Percentiles rank a stretch among this genome's conserved stretches.
These are phyloP conservation scores for Monilinia aucupariae DNA, from an alignment of 2,329 filamentous ascomycete genomes.

Conservation along the genomic window DNA sequence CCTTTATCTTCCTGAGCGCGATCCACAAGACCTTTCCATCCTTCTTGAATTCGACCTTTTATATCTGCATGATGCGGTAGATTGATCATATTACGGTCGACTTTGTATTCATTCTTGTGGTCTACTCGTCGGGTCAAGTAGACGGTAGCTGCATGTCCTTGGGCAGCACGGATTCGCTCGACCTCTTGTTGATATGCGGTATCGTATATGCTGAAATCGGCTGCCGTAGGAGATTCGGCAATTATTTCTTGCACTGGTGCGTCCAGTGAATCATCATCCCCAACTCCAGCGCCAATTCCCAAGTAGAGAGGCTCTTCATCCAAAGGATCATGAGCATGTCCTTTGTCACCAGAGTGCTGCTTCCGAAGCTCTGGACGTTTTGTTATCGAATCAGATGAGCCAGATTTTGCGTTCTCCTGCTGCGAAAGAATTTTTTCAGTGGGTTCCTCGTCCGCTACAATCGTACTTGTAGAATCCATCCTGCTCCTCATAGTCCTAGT, in stretches of 20 bases:
- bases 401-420: constrained; percentile 19
- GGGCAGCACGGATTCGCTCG: constrained; percentile 56
- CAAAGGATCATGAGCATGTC: constrained; percentile 58
- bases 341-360: constrained; percentile 44
- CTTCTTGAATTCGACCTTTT: constrained; percentile 25
- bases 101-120: constrained; percentile 33
- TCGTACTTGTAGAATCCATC: constrained; percentile 20
- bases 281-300: constrained; percentile 65
- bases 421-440: not conserved
- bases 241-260: constrained; percentile 47
- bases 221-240: constrained; percentile 77
- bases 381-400: constrained; percentile 14
- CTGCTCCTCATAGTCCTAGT: not conserved
- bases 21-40: constrained; percentile 33
- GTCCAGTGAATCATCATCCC: constrained; percentile 40
- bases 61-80: constrained; percentile 23
- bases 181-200: constrained; percentile 80
- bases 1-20: constrained; percentile 27
- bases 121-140: constrained; percentile 51
- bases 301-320: constrained; percentile 62
- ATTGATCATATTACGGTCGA: constrained; percentile 31
- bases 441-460: not conserved
- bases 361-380: not conserved
- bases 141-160: constrained; percentile 48
- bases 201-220: constrained; percentile 85